Evolutionary conservation across 179 eudicot species (phyloP).

Genomic region (Silene vulgaris): DNA sequence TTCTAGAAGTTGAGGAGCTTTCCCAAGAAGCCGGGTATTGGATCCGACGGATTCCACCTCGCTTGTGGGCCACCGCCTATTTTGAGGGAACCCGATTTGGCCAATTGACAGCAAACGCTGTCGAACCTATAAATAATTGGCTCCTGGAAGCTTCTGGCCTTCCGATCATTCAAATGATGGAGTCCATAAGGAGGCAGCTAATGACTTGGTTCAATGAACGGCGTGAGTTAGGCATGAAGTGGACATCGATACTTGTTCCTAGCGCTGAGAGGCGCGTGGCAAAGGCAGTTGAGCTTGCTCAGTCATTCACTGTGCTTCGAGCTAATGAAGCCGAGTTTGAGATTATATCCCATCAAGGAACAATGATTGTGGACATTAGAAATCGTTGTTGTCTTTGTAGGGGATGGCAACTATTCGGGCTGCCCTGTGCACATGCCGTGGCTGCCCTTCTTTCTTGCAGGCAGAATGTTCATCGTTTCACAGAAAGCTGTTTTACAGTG

Average conservation of each 20-base stretch:
- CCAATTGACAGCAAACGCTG: conserved; percentile 61
- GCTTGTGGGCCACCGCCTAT: conserved; percentile 84
- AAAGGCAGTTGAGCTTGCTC: conserved; percentile 70
- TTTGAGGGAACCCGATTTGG: conserved; percentile 90
- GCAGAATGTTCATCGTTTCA: conserved; percentile 71
- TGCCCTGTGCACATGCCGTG: conserved; percentile 97
- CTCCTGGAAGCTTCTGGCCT: conserved; percentile 79
- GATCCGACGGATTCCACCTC: conserved; percentile 65
- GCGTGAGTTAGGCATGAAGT: conserved; percentile 53
- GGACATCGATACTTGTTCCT: conserved; percentile 73
- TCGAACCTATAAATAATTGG: conserved; percentile 68
- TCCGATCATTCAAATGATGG: conserved; percentile 93
- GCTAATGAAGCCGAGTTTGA: conserved; percentile 95
- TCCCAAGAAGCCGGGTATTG: conserved; percentile 70
- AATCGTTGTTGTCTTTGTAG: conserved; percentile 72
- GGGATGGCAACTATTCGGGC: conserved; percentile 83
- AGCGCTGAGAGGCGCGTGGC: conserved; percentile 66
- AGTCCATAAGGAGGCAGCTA: conserved; percentile 65
- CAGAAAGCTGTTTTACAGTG: conserved; percentile 83
- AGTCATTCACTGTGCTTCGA: conserved; percentile 69
- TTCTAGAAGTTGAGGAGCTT: conserved; percentile 60
- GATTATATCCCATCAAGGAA: conserved; percentile 71
- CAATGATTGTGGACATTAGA: conserved; percentile 74
- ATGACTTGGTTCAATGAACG: conserved; percentile 70
- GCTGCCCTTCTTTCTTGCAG: conserved; percentile 88